phyloP scores from a whole-genome alignment of 1,284 basidiomycete genomes.

The Erythrobasidium hasegawianum region DNA sequence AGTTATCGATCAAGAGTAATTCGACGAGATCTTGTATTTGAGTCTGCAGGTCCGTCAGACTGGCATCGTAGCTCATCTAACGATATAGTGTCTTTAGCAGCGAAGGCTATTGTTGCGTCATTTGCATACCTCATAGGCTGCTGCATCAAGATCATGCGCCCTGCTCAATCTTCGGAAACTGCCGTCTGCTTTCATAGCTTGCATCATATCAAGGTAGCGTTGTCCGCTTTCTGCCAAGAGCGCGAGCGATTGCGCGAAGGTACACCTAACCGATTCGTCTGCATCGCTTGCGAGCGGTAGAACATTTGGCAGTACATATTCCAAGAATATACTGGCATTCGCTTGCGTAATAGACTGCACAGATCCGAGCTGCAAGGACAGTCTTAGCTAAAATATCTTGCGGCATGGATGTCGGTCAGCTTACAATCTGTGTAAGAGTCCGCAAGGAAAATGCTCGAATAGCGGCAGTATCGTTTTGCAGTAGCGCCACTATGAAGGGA shows the following conservation, averaged over 20 bases:
- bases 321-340: slow-evolving; percentile 76
- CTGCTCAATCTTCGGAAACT: slow-evolving; percentile 62
- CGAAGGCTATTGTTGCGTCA: too few relatives aligned
- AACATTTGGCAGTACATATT: slow-evolving; percentile 91
- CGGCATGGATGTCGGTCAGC: slow-evolving; percentile 50
- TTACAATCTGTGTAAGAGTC: slow-evolving; percentile 76
- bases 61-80: slow-evolving; percentile 74
- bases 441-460: slow-evolving; percentile 77
- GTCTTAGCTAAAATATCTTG: background rate
- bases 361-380: slow-evolving; percentile 63
- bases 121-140: slow-evolving; percentile 65
- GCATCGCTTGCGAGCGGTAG: slow-evolving; percentile 74
- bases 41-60: slow-evolving; percentile 76
- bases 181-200: slow-evolving; percentile 78
- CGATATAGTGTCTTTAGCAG: background rate
- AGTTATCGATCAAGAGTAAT: slow-evolving; percentile 59
- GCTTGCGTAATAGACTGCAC: slow-evolving; percentile 84
- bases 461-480: slow-evolving; percentile 75
- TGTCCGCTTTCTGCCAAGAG: slow-evolving; percentile 77
- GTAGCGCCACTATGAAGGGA: slow-evolving; percentile 82
- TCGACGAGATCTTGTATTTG: slow-evolving; percentile 85
- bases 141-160: slow-evolving; percentile 67
- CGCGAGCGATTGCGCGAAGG: slow-evolving; percentile 81
- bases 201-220: slow-evolving; percentile 84
- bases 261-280: slow-evolving; percentile 81